Evolutionary conservation across 208 protist genomes (phyloP), one percentile per base, ranked within the genome.

Genomic region (Trichomonas tenax): DNA sequence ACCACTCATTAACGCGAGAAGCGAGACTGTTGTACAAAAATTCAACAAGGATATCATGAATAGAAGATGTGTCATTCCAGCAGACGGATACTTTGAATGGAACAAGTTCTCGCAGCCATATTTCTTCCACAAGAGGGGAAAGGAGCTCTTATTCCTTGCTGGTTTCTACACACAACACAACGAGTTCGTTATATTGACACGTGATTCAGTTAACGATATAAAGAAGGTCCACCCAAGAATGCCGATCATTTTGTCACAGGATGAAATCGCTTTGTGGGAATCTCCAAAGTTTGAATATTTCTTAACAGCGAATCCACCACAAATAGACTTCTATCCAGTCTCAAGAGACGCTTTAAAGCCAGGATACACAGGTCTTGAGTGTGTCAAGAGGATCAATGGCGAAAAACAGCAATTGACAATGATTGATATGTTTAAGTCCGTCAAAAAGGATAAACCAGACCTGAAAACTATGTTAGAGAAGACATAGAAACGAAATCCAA

Each of bases 61-160:
- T 14, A 93, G 86, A 40, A 48, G 86, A 48, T 93, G 86, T 58
- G 86, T 93, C 45, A 44, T 93, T 38, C 86, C 86, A 51, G 86
- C 44, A 3, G 86, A 93, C n/a, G 86, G 86, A 34, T 93, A 93
- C 38, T 93, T 93, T 38, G 86, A 93, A 51, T 93, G 86, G 86
- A 38, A 51, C 17, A 93, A 93, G 34, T 10, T 0, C 0, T 49
- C 31, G 6, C 86, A 93, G 26, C 86, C 86, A 11, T 51, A 93
- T 31, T 93, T 93, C 36, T 93, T 93, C 44, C 21, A 48, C 9
- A 93, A 51, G 21, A 48, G 44, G 38, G 46, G 46, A 49, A 38
- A 51, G 2, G 86, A 93, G 26, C n/a, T 93, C 34, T 51, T 93
- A 51, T 93, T 93, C 36, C 44, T 93, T 44, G 86, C 86, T 38